A percentile compares a stretch with the other conserved stretches of the same genome.
These are phyloP conservation scores for Leptodermis oblonga DNA, from an alignment of 257 asterid species.

Conservation along the genomic window DNA sequence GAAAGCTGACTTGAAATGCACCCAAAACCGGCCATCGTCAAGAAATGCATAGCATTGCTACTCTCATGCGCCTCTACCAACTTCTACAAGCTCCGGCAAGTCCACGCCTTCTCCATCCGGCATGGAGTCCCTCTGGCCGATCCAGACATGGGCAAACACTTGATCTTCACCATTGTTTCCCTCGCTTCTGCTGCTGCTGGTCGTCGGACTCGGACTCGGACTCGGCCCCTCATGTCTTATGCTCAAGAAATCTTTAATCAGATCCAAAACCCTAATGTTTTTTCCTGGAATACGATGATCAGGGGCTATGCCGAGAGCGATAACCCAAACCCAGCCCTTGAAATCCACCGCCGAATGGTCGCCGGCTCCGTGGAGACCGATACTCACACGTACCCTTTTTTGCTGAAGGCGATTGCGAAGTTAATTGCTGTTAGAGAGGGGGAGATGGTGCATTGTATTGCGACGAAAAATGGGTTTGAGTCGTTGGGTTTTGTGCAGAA, in stretches of 20 bases:
- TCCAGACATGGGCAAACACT: conserved; percentile 62
- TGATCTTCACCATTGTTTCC: conserved; percentile 51
- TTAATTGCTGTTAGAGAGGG: conserved; percentile 51
- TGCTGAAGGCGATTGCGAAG: conserved; percentile 69
- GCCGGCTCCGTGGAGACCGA: conserved; percentile 39
- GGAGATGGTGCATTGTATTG: conserved; percentile 57
- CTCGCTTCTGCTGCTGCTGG: conserved; percentile 42
- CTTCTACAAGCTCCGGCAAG: conserved; percentile 48
- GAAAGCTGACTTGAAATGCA: background rate
- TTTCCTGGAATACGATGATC: conserved; percentile 79
- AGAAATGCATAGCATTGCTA: conserved; percentile 69
- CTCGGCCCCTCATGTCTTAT: conserved; percentile 41
- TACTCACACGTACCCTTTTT: conserved; percentile 72
- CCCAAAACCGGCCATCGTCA: conserved; percentile 42
- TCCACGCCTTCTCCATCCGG: conserved; percentile 71
- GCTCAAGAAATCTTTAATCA: conserved; percentile 51
- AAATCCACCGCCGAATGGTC: conserved; percentile 39
- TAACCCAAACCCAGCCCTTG: conserved; percentile 59
- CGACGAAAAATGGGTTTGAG: conserved; percentile 59
- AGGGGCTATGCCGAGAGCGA: conserved; percentile 83
- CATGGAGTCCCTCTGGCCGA: conserved; percentile 50
- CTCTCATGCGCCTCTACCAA: conserved; percentile 60
- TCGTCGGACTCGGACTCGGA: too few relatives aligned
- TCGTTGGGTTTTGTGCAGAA: conserved; percentile 72
- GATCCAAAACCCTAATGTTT: conserved; percentile 54